phyloP scores from a whole-genome alignment of 1,139 yeast genomes.

The Williopsis jadinii region DNA sequence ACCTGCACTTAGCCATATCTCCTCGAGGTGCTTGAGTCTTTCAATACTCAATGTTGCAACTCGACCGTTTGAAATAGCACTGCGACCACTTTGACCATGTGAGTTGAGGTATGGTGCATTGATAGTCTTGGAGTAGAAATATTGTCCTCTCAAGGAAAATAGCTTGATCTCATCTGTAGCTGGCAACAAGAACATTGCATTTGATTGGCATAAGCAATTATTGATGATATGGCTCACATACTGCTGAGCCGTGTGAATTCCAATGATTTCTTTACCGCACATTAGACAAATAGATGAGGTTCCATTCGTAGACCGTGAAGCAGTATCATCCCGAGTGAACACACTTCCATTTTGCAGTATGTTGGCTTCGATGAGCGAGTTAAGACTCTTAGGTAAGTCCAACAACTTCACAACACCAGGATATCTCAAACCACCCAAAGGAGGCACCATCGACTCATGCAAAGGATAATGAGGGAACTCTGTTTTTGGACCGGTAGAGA shows the following conservation, averaged over 20 bases:
- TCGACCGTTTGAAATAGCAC: conserved; percentile 44
- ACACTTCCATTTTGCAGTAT: too few species aligned
- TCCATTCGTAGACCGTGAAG: too few species aligned
- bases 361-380: too few species aligned
- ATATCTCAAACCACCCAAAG: conserved; percentile 35
- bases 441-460: too few species aligned
- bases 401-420: conserved; percentile 64
- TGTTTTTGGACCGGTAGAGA: neutral
- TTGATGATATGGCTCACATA: conserved; percentile 29
- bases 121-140: conserved; percentile 28
- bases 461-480: neutral
- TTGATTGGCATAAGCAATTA: conserved; percentile 26
- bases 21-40: conserved; percentile 50
- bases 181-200: conserved; percentile 42
- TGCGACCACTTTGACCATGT: conserved; percentile 65
- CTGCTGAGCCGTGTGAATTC: conserved; percentile 16
- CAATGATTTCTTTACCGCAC: conserved; percentile 27
- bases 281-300: conserved; percentile 26
- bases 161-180: conserved; percentile 32
- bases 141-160: conserved; percentile 13
- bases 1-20: conserved; percentile 53
- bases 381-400: conserved; percentile 42
- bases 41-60: conserved; percentile 42
- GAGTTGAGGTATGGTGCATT: conserved; percentile 61
- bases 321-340: too few species aligned